phyloP scores from a whole-genome alignment of 768 basidiomycete genomes.

The Rhizopogon vulgaris region DNA sequence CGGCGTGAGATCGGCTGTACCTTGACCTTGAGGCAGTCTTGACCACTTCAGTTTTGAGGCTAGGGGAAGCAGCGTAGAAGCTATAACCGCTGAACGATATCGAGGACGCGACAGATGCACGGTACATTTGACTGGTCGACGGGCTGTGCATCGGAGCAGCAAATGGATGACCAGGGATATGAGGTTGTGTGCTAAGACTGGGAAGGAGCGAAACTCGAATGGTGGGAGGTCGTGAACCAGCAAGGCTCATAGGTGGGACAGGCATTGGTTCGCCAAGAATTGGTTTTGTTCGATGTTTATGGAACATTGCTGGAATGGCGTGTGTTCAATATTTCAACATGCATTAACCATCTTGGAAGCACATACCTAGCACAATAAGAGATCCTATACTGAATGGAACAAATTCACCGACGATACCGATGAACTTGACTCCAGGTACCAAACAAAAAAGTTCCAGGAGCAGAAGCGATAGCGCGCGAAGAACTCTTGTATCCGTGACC shows the following conservation, averaged over 20 bases:
- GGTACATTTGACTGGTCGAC: neutral
- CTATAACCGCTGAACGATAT: neutral
- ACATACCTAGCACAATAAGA: constrained; percentile 36
- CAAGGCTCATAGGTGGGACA: neutral
- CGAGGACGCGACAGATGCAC: neutral
- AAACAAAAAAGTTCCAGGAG: constrained; percentile 37
- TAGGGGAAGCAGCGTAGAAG: neutral
- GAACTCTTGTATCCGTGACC: constrained; percentile 25
- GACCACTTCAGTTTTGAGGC: neutral
- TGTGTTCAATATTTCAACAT: neutral
- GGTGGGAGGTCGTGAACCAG: neutral
- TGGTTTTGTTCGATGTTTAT: neutral
- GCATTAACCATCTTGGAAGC: neutral
- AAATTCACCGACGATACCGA: constrained; percentile 33
- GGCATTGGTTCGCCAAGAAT: neutral
- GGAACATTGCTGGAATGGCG: constrained; percentile 4
- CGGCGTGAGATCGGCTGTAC: neutral
- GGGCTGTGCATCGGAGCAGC: neutral
- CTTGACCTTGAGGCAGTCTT: neutral
- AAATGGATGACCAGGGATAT: constrained; percentile 1
- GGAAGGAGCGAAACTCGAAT: neutral
- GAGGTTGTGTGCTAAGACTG: neutral
- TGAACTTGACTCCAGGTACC: constrained; percentile 28
- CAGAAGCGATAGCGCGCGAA: constrained; percentile 34
- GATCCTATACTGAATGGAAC: constrained; percentile 37